Evolutionary conservation across 2,329 filamentous ascomycete genomes (phyloP), one percentile per base, ranked within the genome.

Genomic region (Sphaerostilbella broomeana): DNA sequence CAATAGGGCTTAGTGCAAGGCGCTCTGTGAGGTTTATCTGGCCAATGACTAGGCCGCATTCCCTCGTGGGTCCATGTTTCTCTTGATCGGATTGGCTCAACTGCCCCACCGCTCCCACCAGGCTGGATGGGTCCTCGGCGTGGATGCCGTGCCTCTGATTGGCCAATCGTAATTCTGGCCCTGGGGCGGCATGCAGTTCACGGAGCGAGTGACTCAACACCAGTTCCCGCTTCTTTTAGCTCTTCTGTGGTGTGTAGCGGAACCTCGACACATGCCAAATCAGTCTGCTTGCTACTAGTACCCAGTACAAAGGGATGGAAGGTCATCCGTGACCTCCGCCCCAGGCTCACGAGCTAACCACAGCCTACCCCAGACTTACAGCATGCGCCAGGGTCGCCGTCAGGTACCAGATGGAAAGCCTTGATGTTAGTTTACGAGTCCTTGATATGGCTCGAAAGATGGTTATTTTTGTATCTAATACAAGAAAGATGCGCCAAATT

Each of bases 1-100:
- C 52, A 51, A 62, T 53, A 39, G 43, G 63, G 64, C 25, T 46
- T 63, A 62, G 63, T 53, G 58, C 35, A 4, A 22, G 25, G 10
- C 19, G 40, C 42, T 42, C 41, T 42, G 31, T 29, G 28, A 13
- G 32, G 15, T 25, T 30, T n/a, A 5, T 2, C 3, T 4, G 22
- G 11, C 63, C 59, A 64, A 64, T 63, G 17, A 55, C 0, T 7
- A 3, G 3, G 1, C 1, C 6, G n/a, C 2, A 0, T 16, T 6
- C 15, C 10, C 17, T 17, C 45, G 35, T 17, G 40, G 50, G 45
- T 47, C 40, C 36, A 26, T 36, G 27, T n/a, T 41, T 10, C 1
- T 2, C 5, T 10, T 4, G 2, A 6, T 5, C 3, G 35, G 7
- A 63, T 64, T 64, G 62, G 61, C 10, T 16, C 2, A 0, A 0